Evolutionary conservation across 169 alveolate species (phyloP).

Genomic region (Plasmodium malariae): DNA sequence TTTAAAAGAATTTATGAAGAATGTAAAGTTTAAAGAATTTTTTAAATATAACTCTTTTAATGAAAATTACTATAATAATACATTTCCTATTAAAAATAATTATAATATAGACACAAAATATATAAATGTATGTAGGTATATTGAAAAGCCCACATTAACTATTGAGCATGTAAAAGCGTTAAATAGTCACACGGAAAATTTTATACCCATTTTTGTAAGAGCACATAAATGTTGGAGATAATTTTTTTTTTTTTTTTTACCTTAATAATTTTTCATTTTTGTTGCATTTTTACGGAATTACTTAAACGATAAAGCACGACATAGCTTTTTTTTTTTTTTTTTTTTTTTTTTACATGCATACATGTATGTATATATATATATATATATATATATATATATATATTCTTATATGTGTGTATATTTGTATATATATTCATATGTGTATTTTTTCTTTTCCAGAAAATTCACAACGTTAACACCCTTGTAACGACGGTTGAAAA

Average conservation of each 20-base stretch:
- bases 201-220: slow-evolving; percentile 73
- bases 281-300: neutral
- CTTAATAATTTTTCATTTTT: too few relatives aligned
- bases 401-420: neutral
- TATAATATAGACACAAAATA: slow-evolving; percentile 41
- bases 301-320: neutral
- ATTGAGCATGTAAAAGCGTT: slow-evolving; percentile 44
- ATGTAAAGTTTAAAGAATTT: slow-evolving; percentile 59
- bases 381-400: neutral
- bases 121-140: slow-evolving; percentile 50
- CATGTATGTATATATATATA: neutral
- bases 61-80: slow-evolving; percentile 33
- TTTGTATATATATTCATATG: neutral
- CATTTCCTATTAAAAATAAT: slow-evolving; percentile 23
- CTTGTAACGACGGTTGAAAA: slow-evolving; percentile 67
- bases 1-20: slow-evolving; percentile 66
- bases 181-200: slow-evolving; percentile 52
- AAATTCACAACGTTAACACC: slow-evolving; percentile 40
- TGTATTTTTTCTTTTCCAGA: slow-evolving; percentile 14
- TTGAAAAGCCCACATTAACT: slow-evolving; percentile 57
- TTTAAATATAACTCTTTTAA: slow-evolving; percentile 33
- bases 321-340: neutral
- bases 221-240: neutral
- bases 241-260: slow-evolving; percentile 3
- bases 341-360: too few relatives aligned